Evolutionary conservation across 129 eudicot genomes (phyloP).

Genomic region (Solidago caesia): DNA sequence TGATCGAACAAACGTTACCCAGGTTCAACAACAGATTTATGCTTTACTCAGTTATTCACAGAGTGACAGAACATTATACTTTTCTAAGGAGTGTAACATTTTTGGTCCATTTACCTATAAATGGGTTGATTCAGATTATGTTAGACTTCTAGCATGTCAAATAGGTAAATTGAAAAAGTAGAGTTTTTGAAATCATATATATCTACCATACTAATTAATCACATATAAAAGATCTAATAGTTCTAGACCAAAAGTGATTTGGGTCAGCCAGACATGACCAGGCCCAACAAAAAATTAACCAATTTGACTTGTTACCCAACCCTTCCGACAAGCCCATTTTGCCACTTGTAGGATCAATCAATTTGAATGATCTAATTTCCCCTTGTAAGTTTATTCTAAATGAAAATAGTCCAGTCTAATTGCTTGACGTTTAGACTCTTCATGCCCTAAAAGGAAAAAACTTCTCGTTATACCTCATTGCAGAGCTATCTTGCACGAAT

Average conservation of each 20-base stretch:
- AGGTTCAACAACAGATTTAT: slow-evolving; percentile 49
- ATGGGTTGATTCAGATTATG: slow-evolving; percentile 11
- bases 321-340: neutral
- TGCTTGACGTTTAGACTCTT: slow-evolving; percentile 15
- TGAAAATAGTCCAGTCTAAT: slow-evolving; percentile 7
- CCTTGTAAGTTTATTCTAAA: neutral
- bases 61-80: neutral
- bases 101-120: neutral
- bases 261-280: neutral
- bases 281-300: neutral
- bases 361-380: neutral
- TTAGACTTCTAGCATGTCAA: neutral
- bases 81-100: neutral
- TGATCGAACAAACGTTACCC: slow-evolving; percentile 97
- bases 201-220: neutral
- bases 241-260: neutral
- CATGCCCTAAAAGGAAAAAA: slow-evolving; percentile 9
- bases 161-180: neutral
- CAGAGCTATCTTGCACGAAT: slow-evolving; percentile 87
- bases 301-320: neutral
- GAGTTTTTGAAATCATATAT: neutral
- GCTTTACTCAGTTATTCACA: slow-evolving; percentile 1
- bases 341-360: slow-evolving; percentile 10
- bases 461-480: slow-evolving; percentile 18
- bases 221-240: neutral